These are phyloP conservation scores for Cyamopsis tetragonoloba DNA, from an alignment of 306 rosid species.

Conservation along the genomic window DNA sequence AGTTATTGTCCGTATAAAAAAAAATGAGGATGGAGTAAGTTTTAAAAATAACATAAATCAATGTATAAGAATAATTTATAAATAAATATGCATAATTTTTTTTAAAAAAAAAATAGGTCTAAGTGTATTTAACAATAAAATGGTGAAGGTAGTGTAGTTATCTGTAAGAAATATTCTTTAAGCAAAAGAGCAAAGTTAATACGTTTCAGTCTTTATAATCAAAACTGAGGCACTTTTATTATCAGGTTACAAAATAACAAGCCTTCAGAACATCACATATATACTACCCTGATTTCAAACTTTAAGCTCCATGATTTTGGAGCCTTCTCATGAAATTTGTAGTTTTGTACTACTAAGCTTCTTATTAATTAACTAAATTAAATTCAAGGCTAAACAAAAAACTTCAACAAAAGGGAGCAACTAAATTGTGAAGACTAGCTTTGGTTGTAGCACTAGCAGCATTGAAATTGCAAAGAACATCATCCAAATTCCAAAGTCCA, in stretches of 20 bases:
- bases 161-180: not conserved
- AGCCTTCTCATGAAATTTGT: slow-evolving; percentile 23
- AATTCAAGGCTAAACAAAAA: not conserved
- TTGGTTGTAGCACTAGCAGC: slow-evolving; percentile 44
- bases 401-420: slow-evolving; percentile 54
- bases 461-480: slow-evolving; percentile 46
- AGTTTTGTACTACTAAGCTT: too few species aligned
- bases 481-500: slow-evolving; percentile 82
- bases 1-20: too few species aligned
- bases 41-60: too few species aligned
- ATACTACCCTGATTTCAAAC: slow-evolving; percentile 29
- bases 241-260: slow-evolving; percentile 5
- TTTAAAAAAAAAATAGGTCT: too few species aligned
- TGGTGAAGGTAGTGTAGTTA: too few species aligned
- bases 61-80: too few species aligned
- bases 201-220: slow-evolving; percentile 6
- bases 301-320: slow-evolving; percentile 29
- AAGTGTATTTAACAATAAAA: too few species aligned
- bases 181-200: not conserved
- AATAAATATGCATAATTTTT: too few species aligned
- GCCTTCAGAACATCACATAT: slow-evolving; percentile 12
- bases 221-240: slow-evolving; percentile 32
- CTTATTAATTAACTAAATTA: too few species aligned
- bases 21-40: too few species aligned
- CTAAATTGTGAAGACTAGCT: slow-evolving; percentile 46